These are phyloP conservation scores for Coffea canephora DNA, from an alignment of 257 asterid genomes.

Conservation along the genomic window DNA sequence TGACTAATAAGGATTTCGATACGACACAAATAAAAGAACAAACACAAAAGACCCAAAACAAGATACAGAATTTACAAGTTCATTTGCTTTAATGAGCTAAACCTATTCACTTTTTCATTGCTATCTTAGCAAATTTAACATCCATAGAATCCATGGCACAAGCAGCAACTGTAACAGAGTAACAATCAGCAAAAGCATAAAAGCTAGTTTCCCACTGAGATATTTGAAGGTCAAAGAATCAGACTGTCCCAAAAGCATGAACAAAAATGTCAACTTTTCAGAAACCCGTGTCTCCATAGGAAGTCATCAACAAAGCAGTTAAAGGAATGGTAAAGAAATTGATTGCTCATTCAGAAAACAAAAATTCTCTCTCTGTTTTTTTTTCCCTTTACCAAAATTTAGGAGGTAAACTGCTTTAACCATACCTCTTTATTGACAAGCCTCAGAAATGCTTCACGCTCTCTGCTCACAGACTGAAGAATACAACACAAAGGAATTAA, in stretches of 20 bases:
- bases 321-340: too few relatives aligned
- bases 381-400: too few relatives aligned
- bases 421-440: constrained; percentile 89
- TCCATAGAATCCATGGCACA: not conserved
- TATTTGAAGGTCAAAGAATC: too few relatives aligned
- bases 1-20: not conserved
- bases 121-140: not conserved
- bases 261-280: too few relatives aligned
- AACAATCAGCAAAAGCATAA: too few relatives aligned
- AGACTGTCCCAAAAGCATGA: too few relatives aligned
- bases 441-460: constrained; percentile 81
- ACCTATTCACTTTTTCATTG: not conserved
- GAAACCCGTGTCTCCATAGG: too few relatives aligned
- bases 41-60: not conserved
- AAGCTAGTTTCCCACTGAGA: too few relatives aligned
- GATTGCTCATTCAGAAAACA: too few relatives aligned
- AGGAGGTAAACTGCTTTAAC: too few relatives aligned
- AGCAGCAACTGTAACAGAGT: not conserved
- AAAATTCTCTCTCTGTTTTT: too few relatives aligned
- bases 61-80: not conserved
- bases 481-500: not conserved
- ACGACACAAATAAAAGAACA: not conserved
- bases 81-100: not conserved
- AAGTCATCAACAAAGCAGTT: too few relatives aligned
- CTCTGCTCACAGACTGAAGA: constrained; percentile 79